Percentiles rank a stretch among this genome's conserved stretches.
These are phyloP conservation scores for Phaseolus coccineus DNA, from an alignment of 331 rosid genomes.

Conservation along the genomic window DNA sequence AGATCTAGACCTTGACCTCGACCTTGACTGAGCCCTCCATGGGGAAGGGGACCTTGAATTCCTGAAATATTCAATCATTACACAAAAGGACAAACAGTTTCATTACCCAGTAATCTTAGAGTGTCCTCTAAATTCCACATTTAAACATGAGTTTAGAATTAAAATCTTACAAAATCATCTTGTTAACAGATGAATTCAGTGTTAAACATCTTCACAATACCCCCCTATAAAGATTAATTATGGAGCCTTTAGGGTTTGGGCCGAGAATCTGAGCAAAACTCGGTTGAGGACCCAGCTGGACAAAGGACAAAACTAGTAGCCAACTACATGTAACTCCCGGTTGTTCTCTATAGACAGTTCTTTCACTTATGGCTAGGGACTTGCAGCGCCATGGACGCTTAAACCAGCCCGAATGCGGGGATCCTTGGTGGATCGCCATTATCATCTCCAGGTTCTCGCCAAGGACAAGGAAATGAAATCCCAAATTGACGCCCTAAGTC, in stretches of 20 bases:
- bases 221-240: background rate
- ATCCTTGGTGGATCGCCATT: background rate
- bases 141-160: background rate
- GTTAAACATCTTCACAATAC: background rate
- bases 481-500: background rate
- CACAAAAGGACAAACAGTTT: constrained; percentile 10
- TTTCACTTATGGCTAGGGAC: background rate
- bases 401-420: background rate
- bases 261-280: background rate
- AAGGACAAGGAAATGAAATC: background rate
- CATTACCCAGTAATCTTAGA: background rate
- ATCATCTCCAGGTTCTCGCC: background rate
- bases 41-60: constrained; percentile 85
- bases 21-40: constrained; percentile 77
- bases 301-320: background rate
- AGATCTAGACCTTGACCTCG: constrained; percentile 78
- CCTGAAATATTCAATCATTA: constrained; percentile 50
- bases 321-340: background rate
- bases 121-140: background rate
- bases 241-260: background rate
- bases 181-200: background rate
- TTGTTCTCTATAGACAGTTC: background rate
- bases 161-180: background rate
- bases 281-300: background rate
- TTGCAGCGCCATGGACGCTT: background rate